Base-by-base conservation (phyloP, 2,329 filamentous ascomycete genomes). In the Akanthomyces muscarius region DNA sequence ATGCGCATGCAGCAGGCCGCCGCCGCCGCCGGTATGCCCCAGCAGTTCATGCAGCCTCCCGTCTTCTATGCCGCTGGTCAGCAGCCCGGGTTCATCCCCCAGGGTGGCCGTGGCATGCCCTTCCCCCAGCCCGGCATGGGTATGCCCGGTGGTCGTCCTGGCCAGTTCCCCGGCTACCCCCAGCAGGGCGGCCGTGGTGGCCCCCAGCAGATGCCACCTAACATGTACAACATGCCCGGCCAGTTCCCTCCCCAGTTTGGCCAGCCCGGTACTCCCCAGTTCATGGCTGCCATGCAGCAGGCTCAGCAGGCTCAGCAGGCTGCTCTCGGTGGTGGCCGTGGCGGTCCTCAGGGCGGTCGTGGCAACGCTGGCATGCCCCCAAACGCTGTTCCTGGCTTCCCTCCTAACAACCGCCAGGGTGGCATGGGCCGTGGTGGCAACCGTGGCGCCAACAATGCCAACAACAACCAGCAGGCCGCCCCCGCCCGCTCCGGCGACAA, bases 1-100 rank as follows among this genome's bases (percentile, higher is more conserved):
- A 88, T 97, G 75, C 90, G 95, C 74, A 95, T 98, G 88, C 95
- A 98, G 83, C 95, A 99, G 80, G 92, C 92, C 69, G 92, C 93
- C 69, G 92, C 93, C 68, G 90, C 90, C 68, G 92, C 90, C 61
- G 92, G 91, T 72, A 92, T 97, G 85, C 89, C 91, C 69, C 90
- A 89, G 79, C 89, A 90, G 75, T 92, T 85, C 84, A 94, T 96
- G 85, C 91, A 91, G 76, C 88, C 91, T 64, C 88, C 91, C 63
- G 92, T 98, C 81, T 98, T 95, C 85, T 96, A 96, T 76, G 89
- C 89, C 66, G 90, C 91, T 68, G 90, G 90, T 59, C 87, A 92
- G 78, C 86, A 92, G 81, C 87, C 88, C 67, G 83, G 83, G 65
- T 89, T 88, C 81, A 81, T 88, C 67, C 85, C 85, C 65, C 82